These are phyloP conservation scores for Sarocladium strictum DNA, from an alignment of 2,329 filamentous ascomycete species.

Conservation along the genomic window DNA sequence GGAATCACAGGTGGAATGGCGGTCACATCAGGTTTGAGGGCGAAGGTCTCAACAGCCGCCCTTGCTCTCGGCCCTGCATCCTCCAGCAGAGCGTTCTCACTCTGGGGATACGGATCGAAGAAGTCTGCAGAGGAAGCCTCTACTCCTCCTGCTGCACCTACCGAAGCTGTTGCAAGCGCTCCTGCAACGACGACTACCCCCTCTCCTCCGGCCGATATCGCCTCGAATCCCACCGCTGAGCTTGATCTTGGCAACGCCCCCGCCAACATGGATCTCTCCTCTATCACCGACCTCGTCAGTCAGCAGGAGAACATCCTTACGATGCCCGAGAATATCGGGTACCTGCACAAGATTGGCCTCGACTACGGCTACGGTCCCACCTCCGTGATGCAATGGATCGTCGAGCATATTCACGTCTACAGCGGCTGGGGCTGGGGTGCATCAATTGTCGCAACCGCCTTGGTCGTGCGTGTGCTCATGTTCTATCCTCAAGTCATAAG, in stretches of 20 bases:
- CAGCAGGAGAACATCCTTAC: slow-evolving; percentile 38
- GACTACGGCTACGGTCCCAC: slow-evolving; percentile 84
- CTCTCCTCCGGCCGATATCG: slow-evolving; percentile 15
- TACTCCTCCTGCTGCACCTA: slow-evolving; percentile 12
- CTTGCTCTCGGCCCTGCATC: slow-evolving; percentile 24
- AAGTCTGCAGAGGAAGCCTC: slow-evolving; percentile 13
- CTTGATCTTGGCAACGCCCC: slow-evolving; percentile 10
- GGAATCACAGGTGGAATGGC: slow-evolving; percentile 16
- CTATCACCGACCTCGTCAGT: slow-evolving; percentile 26
- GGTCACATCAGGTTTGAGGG: slow-evolving; percentile 4
- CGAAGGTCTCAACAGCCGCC: slow-evolving; percentile 10
- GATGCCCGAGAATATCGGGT: slow-evolving; percentile 73
- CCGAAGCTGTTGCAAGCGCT: slow-evolving; percentile 10
- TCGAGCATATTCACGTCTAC: slow-evolving; percentile 80
- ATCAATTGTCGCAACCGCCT: slow-evolving; percentile 60
- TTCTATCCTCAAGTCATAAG: slow-evolving; percentile 51
- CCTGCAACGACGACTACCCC: slow-evolving; percentile 13
- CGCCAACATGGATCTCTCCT: slow-evolving; percentile 27
- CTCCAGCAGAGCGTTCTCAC: slow-evolving; percentile 24
- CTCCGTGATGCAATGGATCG: slow-evolving; percentile 61
- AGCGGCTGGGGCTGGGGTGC: slow-evolving; percentile 76
- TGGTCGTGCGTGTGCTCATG: slow-evolving; percentile 58
- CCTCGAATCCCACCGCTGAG: slow-evolving; percentile 13
- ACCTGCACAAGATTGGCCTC: slow-evolving; percentile 73
- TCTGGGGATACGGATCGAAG: slow-evolving; percentile 26